Base-by-base conservation (phyloP, 495 filamentous ascomycete species). In the Alectoria sarmentosa region DNA sequence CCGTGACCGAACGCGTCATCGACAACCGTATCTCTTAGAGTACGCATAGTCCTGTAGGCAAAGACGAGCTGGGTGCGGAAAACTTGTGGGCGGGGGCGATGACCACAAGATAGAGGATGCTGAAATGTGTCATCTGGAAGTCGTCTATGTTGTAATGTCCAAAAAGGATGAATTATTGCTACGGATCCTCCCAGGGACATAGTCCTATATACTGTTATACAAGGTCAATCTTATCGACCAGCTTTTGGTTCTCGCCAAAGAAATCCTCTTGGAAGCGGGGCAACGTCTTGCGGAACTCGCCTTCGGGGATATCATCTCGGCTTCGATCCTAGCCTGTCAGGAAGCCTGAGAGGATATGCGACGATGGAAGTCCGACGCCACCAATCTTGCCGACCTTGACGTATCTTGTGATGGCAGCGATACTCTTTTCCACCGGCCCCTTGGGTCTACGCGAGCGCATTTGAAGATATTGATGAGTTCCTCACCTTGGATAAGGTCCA, bases 341-440 rank as follows among this genome's bases (percentile, higher is more conserved):
- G 6, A 4, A 48, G 44, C 44, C 44, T n/a, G 44, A 10, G 6
- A 1, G 44, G 26, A 0, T 4, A 48, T 23, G 44, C n/a, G 1
- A 48, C n/a, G 44, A 48, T 48, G 3, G 44, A n/a, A 95, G 73
- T 8, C 82, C 79, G 75, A 96, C 87, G 23, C 88, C 90, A 26
- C 79, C 79, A 67, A 96, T 78, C 76, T 91, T 48, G 44, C 44
- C 44, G n/a, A 6, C 44, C 44, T 48, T 26, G 44, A 48, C 44
- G 1, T 11, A 26, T 26, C 26, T n/a, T 6, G 44, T n/a, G 3
- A 48, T 8, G 6, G 44, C 44, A 6, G 7, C 13, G 44, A 48
- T n/a, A 3, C 6, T 11, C 6, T 4, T 26, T 10, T 48, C 44
- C n/a, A 48, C 26, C 2, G 44, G 21, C 1, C 23, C 44, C 3